Conservation (phyloP, 2,329 filamentous ascomycete genomes). For the Sporothrix globosa region DNA sequence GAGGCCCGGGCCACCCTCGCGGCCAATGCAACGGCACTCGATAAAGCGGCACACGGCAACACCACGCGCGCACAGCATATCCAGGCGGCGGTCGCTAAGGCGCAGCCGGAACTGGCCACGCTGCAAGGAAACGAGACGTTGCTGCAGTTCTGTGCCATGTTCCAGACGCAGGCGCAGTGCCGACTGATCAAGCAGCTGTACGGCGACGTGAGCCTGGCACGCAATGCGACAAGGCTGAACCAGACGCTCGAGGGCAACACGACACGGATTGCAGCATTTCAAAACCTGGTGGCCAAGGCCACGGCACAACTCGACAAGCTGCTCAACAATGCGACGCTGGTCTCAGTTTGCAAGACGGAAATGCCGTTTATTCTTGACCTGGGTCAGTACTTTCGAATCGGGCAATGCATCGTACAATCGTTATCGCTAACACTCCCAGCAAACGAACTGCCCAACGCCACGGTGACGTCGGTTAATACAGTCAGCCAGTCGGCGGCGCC, state of each 20-base stretch:
- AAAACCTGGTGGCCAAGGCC: conserved; percentile 41
- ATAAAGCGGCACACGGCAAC: conserved; percentile 40
- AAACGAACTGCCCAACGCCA: conserved; percentile 20
- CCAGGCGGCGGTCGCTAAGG: conserved; percentile 37
- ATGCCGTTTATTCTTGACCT: conserved; percentile 11
- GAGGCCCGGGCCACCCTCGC: conserved; percentile 39
- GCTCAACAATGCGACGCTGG: conserved; percentile 45
- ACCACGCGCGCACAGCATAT: conserved; percentile 40
- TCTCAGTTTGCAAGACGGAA: conserved; percentile 30
- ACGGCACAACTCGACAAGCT: conserved; percentile 41
- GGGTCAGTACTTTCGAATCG: neutral
- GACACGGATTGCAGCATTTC: conserved; percentile 44
- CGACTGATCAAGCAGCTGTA: conserved; percentile 34
- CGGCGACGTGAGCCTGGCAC: conserved; percentile 37
- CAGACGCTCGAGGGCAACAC: conserved; percentile 44
- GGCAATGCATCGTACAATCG: too few species aligned
- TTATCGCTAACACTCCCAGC: neutral
- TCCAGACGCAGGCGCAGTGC: conserved; percentile 36
- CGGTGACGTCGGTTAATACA: neutral
- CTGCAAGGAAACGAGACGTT: conserved; percentile 40
- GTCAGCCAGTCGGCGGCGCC: conserved; percentile 1
- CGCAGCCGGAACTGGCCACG: conserved; percentile 37
- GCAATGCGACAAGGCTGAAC: conserved; percentile 43
- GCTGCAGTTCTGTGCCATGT: conserved; percentile 38
- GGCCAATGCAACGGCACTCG: conserved; percentile 39